phyloP scores from a whole-genome alignment of 805 yeast species.

The Danielia oregonensis region DNA sequence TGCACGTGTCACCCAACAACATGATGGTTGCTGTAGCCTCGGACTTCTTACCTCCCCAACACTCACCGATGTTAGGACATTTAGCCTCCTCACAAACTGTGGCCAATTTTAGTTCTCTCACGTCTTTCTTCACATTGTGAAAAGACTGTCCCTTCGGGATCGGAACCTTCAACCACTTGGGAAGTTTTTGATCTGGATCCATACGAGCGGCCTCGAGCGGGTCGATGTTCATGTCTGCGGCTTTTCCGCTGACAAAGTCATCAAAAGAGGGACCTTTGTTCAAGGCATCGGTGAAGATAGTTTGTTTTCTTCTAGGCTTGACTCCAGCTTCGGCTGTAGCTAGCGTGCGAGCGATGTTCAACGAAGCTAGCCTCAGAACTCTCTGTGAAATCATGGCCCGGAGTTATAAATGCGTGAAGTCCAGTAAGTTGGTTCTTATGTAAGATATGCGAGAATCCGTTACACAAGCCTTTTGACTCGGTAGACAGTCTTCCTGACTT shows the following conservation, averaged over 20 bases:
- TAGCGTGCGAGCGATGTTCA: constrained; percentile 5
- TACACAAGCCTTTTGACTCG: not conserved
- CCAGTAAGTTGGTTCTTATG: too few species aligned
- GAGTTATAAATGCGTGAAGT: too few species aligned
- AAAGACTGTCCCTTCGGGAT: constrained; percentile 93
- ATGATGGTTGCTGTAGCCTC: constrained; percentile 97
- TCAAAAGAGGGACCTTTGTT: constrained; percentile 90
- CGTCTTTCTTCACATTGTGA: constrained; percentile 76
- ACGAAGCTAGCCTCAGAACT: not conserved
- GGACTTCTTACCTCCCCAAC: constrained; percentile 97
- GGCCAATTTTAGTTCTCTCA: constrained; percentile 81
- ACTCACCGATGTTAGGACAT: constrained; percentile 99
- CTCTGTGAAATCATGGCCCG: not conserved
- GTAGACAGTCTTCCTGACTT: not conserved
- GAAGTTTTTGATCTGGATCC: constrained; percentile 70
- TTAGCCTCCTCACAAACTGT: constrained; percentile 99
- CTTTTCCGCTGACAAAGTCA: constrained; percentile 82
- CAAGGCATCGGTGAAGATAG: constrained; percentile 64
- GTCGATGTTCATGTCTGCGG: constrained; percentile 62
- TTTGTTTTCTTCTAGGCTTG: constrained; percentile 44
- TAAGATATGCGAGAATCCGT: too few species aligned
- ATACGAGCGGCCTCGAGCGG: constrained; percentile 73
- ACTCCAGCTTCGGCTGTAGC: constrained; percentile 10
- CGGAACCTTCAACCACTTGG: constrained; percentile 91
- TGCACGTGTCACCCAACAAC: constrained; percentile 98